These are phyloP conservation scores for Chlorophyllum brunneum DNA, from an alignment of 768 basidiomycete species.

Conservation along the genomic window DNA sequence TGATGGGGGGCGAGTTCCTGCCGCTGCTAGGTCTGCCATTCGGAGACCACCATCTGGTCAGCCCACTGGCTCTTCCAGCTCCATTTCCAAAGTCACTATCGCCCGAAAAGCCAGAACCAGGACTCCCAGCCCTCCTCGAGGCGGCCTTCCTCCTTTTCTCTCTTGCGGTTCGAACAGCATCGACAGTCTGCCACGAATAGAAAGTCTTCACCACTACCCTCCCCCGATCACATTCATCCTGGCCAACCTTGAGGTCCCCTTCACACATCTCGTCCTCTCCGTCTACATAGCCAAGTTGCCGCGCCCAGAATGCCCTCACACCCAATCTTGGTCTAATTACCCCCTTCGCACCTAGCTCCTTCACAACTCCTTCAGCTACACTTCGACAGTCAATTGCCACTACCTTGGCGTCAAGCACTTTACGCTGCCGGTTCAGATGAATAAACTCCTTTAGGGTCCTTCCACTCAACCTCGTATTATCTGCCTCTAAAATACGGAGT, in stretches of 20 bases:
- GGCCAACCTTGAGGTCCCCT: constrained; percentile 62
- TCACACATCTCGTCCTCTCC: constrained; percentile 52
- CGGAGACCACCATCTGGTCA: constrained; percentile 53
- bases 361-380: constrained; percentile 56
- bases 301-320: constrained; percentile 72
- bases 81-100: constrained; percentile 25
- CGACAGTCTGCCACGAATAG: constrained; percentile 84
- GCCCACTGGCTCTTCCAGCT: constrained; percentile 19
- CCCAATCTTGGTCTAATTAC: constrained; percentile 67
- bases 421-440: constrained; percentile 43
- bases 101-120: constrained; percentile 21
- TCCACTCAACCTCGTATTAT: constrained; percentile 71
- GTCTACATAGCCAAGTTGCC: constrained; percentile 68
- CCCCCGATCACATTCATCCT: constrained; percentile 76
- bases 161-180: constrained; percentile 62
- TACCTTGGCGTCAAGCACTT: constrained; percentile 47
- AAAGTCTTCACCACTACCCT: constrained; percentile 81
- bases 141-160: constrained; percentile 60
- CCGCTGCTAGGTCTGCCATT: constrained; percentile 43
- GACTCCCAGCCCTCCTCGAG: constrained; percentile 40
- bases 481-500: constrained; percentile 69
- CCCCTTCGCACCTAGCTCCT: constrained; percentile 43
- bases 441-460: constrained; percentile 67
- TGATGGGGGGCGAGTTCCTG: constrained; percentile 44
- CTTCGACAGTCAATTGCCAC: constrained; percentile 76